Conservation (phyloP, 2,329 filamentous ascomycete genomes). For the Aschersonia sp. region DNA sequence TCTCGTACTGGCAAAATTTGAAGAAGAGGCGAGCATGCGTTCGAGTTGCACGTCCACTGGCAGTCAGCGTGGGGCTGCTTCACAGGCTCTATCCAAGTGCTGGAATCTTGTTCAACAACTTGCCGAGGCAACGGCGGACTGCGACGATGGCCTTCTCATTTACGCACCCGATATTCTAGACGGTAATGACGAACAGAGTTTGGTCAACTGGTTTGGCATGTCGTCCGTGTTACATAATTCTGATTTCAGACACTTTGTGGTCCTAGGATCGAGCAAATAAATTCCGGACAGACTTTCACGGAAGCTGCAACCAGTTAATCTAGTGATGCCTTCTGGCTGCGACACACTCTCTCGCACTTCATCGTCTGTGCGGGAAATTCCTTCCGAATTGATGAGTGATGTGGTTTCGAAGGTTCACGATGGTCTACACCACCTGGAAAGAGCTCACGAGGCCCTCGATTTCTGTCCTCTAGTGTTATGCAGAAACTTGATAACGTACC, state of each 20-base stretch:
- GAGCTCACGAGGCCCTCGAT: neutral
- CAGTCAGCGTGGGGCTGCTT: slow-evolving; percentile 1
- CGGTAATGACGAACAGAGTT: slow-evolving; percentile 43
- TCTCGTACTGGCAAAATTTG: slow-evolving; percentile 10
- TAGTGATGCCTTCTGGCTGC: neutral
- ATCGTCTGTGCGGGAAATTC: neutral
- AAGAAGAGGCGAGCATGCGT: neutral
- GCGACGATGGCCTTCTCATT: slow-evolving; percentile 19
- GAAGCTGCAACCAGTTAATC: slow-evolving; percentile 6
- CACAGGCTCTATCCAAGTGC: slow-evolving; percentile 11
- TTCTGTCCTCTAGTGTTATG: slow-evolving; percentile 18
- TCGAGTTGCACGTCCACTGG: neutral
- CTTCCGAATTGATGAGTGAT: too few relatives aligned
- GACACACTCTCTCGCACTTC: neutral
- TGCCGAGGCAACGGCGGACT: slow-evolving; percentile 4
- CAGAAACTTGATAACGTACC: slow-evolving; percentile 25
- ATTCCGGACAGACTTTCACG: slow-evolving; percentile 9
- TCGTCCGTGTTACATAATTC: slow-evolving; percentile 38
- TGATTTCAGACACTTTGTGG: slow-evolving; percentile 36
- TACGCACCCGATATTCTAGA: slow-evolving; percentile 34
- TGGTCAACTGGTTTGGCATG: slow-evolving; percentile 48
- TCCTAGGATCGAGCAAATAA: slow-evolving; percentile 31
- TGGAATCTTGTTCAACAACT: slow-evolving; percentile 9
- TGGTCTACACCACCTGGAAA: slow-evolving; percentile 1
- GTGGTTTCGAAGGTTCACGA: neutral